phyloP scores from a whole-genome alignment of 306 rosid species.

The Bauhinia variegata region DNA sequence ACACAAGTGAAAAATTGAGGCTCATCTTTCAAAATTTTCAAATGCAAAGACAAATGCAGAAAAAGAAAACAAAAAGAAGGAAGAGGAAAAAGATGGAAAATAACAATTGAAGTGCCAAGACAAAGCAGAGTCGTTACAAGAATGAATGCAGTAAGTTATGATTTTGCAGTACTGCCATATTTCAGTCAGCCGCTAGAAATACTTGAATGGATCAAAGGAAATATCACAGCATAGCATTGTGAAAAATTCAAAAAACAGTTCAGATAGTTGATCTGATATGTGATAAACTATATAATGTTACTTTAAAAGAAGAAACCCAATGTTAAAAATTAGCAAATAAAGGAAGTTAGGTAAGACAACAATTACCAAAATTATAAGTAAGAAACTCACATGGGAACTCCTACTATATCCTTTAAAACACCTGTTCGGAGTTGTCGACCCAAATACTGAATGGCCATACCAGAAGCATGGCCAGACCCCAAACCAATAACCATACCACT shows the following conservation, averaged over 20 bases:
- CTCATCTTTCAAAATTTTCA: background rate
- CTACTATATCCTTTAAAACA: slow-evolving; percentile 69
- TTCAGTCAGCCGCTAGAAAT: no score
- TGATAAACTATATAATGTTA: no score
- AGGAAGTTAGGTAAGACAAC: background rate
- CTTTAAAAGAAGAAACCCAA: background rate
- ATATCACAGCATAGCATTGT: background rate
- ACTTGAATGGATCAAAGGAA: background rate
- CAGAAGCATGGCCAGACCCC: slow-evolving; percentile 85
- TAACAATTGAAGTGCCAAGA: background rate
- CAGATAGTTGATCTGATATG: no score
- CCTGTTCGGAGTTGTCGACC: slow-evolving; percentile 82
- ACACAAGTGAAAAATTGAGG: background rate
- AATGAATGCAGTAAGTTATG: background rate
- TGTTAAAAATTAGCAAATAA: background rate
- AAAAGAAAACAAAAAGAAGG: background rate
- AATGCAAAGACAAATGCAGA: background rate
- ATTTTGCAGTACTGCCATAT: no score
- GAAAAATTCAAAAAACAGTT: no score
- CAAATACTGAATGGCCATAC: slow-evolving; percentile 81
- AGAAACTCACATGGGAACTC: slow-evolving; percentile 80
- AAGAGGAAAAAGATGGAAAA: background rate
- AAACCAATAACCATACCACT: slow-evolving; percentile 86
- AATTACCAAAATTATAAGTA: background rate
- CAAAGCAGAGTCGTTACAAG: background rate